phyloP scores from a whole-genome alignment of 2,329 filamentous ascomycete species.

The Cordyceps militaris region DNA sequence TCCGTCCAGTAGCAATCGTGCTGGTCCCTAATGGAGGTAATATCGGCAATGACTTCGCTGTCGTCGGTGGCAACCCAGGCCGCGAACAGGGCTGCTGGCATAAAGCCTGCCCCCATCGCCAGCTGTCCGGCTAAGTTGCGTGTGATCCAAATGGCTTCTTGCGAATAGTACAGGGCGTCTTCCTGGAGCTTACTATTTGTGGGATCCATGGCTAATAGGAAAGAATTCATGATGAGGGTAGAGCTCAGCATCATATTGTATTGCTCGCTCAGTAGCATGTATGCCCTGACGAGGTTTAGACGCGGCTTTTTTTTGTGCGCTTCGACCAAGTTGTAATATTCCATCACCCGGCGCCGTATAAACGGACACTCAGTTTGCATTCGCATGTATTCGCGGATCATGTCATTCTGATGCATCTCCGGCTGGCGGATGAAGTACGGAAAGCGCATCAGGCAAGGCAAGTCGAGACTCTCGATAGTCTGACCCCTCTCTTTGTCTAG shows the following conservation, averaged over 20 bases:
- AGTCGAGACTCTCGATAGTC: conserved; percentile 10
- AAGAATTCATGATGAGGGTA: conserved; percentile 19
- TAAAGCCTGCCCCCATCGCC: conserved; percentile 23
- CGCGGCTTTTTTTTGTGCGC: neutral
- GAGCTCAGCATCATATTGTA: conserved; percentile 18
- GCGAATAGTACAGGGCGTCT: conserved; percentile 16
- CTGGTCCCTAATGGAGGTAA: conserved; percentile 15
- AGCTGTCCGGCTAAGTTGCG: conserved; percentile 17
- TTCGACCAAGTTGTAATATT: conserved; percentile 7
- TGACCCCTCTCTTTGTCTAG: conserved; percentile 11
- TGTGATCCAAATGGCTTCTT: conserved; percentile 21
- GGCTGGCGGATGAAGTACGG: conserved; percentile 6
- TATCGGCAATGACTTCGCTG: neutral
- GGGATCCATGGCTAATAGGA: conserved; percentile 19
- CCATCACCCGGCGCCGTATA: conserved; percentile 6
- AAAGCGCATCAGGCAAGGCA: conserved; percentile 10
- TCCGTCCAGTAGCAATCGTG: conserved; percentile 19
- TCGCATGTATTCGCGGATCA: conserved; percentile 1
- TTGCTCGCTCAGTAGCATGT: conserved; percentile 13
- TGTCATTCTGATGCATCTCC: neutral
- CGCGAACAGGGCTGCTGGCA: conserved; percentile 21
- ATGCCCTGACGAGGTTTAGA: neutral
- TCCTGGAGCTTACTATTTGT: conserved; percentile 10
- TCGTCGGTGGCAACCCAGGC: conserved; percentile 26
- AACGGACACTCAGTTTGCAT: conserved; percentile 11